A percentile compares a stretch with the other conserved stretches of the same genome.
Conservation (phyloP, 2,329 filamentous ascomycete species). For the Botryotinia narcissicola region DNA sequence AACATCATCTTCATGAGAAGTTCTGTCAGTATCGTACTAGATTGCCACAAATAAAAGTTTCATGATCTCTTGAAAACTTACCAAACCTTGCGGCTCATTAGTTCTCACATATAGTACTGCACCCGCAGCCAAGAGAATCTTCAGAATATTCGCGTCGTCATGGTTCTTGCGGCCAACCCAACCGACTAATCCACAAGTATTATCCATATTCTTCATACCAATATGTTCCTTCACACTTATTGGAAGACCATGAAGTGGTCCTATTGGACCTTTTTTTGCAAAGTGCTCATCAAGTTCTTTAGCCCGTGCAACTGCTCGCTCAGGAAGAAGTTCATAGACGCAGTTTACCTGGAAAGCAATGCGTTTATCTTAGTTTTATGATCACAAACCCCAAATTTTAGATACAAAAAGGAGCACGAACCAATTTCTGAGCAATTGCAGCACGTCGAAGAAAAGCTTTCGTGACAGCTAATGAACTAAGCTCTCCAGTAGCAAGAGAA, state of each 20-base stretch:
- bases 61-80: background rate
- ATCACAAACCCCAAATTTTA: background rate
- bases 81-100: conserved; percentile 59
- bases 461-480: conserved; percentile 39
- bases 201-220: conserved; percentile 38
- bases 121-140: conserved; percentile 38
- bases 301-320: conserved; percentile 50
- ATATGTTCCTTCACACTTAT: conserved; percentile 44
- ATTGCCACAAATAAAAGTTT: too few relatives aligned
- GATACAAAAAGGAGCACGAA: conserved; percentile 25
- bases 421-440: conserved; percentile 47
- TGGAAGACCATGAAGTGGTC: conserved; percentile 43
- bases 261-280: conserved; percentile 39
- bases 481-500: conserved; percentile 24
- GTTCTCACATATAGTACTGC: conserved; percentile 85
- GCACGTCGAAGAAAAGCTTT: conserved; percentile 49
- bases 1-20: conserved; percentile 25
- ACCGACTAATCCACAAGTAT: conserved; percentile 39
- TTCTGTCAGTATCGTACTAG: background rate
- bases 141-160: conserved; percentile 41
- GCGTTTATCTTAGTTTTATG: background rate
- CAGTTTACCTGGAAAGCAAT: conserved; percentile 52
- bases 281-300: conserved; percentile 52
- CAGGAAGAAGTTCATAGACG: conserved; percentile 55
- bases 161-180: conserved; percentile 33